Evolutionary conservation across 2,329 filamentous ascomycete species (phyloP).

Genomic region (Ophiocordyceps camponoti-floridani): DNA sequence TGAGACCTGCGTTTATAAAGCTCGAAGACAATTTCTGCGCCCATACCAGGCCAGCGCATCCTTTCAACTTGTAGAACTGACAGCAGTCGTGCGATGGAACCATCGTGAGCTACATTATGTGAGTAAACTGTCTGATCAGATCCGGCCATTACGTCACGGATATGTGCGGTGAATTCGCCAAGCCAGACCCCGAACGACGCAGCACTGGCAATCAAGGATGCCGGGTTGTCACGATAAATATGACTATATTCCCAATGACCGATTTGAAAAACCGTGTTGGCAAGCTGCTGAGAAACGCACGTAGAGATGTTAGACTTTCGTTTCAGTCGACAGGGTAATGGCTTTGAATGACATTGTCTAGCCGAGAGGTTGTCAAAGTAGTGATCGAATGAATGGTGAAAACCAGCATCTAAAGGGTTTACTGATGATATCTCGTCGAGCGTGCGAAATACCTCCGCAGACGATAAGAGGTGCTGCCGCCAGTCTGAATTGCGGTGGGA

Average conservation of each 20-base stretch:
- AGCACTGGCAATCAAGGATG: conserved; percentile 42
- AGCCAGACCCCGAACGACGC: conserved; percentile 55
- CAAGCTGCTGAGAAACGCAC: conserved; percentile 45
- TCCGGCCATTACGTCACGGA: conserved; percentile 33
- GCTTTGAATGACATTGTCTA: conserved; percentile 56
- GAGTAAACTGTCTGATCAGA: conserved; percentile 31
- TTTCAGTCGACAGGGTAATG: conserved; percentile 47
- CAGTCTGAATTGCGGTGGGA: conserved; percentile 30
- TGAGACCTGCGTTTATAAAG: conserved; percentile 31
- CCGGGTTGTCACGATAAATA: conserved; percentile 50
- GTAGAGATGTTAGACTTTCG: conserved; percentile 23
- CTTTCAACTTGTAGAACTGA: conserved; percentile 51
- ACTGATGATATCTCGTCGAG: conserved; percentile 57
- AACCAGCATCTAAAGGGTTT: conserved; percentile 32
- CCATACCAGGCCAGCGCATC: conserved; percentile 81
- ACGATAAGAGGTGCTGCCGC: conserved; percentile 42
- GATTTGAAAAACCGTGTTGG: conserved; percentile 54
- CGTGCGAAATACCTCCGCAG: conserved; percentile 32
- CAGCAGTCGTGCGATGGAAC: conserved; percentile 48
- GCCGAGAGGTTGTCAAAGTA: conserved; percentile 76
- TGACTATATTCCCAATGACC: conserved; percentile 70
- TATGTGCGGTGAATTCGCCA: conserved; percentile 49
- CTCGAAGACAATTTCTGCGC: conserved; percentile 62
- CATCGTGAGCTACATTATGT: conserved; percentile 72
- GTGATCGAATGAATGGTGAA: conserved; percentile 59